Base-by-base conservation (phyloP, 768 basidiomycete genomes). In the Hemileccinum impolitum region DNA sequence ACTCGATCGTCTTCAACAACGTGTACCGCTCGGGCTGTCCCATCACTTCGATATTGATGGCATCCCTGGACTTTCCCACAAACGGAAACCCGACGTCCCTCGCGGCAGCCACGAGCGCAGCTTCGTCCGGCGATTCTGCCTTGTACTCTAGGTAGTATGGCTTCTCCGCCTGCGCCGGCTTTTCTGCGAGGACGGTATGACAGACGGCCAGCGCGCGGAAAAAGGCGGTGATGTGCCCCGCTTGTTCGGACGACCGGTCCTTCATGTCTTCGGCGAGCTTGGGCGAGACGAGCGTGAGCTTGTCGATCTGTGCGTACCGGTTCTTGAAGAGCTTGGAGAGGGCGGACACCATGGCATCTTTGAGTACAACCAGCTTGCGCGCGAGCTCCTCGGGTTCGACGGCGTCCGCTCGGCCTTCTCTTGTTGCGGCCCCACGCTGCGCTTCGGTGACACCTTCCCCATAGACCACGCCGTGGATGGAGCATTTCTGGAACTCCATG, bases 401-500 rank as follows among this genome's bases (percentile, higher is more conserved):
- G 0, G 78, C 62, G 32, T 90, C 82, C 2, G 73, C 77, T 32
- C 76, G 76, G 10, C 93, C 93, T 54, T 91, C 81, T 1, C 94
- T 79, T 45, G 86, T 86, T 1, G 90, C 92, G 0, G 92, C 88
- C 31, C 94, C 95, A 19, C 91, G 82, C 69, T 94, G 93, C 0
- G 94, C 95, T 68, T 98, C 95, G 0, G 95, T 97, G 51, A 97
- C 65, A 8, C 94, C 94, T 61, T 98, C 95, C 10, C 95, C 95
- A 61, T 96, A 98, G 0, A 82, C 64, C 3, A 90, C 70, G 1
- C 94, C 94, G 45, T 82, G 70, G 50, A 97, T 78, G 0, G 93
- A 94, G 59, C 93, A 96, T 64, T 90, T 94, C 66, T 96, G 92
- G 72, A 96, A 97, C 72, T 95, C 94, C 95, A 97, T 98, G 60